Conservation (phyloP, 805 yeast species). For the Lipomyces chichibuensis region DNA sequence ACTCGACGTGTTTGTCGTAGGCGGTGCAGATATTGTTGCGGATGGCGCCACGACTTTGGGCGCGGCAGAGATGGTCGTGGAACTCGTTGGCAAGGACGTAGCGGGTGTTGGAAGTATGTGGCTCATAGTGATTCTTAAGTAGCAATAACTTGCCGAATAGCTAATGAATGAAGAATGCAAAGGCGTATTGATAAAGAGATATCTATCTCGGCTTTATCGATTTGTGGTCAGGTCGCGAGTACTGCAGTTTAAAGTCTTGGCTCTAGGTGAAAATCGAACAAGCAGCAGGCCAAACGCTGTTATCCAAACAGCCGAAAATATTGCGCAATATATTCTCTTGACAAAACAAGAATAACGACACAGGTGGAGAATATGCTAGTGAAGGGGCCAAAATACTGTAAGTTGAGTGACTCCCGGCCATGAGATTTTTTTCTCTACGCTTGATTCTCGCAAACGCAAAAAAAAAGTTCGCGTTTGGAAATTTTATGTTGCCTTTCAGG, state of each 20-base stretch:
- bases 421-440: neutral
- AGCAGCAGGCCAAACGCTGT: neutral
- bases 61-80: neutral
- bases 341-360: neutral
- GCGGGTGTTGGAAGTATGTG: constrained; percentile 5
- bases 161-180: neutral
- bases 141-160: neutral
- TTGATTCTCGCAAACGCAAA: neutral
- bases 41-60: neutral
- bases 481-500: neutral
- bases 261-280: neutral
- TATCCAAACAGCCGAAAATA: neutral
- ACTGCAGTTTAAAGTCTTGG: neutral
- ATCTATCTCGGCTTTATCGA: neutral
- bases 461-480: neutral
- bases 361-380: neutral
- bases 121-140: neutral
- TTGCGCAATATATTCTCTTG: neutral
- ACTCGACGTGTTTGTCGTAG: neutral
- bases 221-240: neutral
- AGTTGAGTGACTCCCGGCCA: neutral
- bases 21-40: neutral
- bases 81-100: constrained; percentile 5
- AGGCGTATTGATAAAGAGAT: neutral
- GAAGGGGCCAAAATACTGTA: neutral